A percentile compares a stretch with the other conserved stretches of the same genome.
phyloP scores from a whole-genome alignment of 2,329 filamentous ascomycete species.

The Cephalotrichum gorgonifer region DNA sequence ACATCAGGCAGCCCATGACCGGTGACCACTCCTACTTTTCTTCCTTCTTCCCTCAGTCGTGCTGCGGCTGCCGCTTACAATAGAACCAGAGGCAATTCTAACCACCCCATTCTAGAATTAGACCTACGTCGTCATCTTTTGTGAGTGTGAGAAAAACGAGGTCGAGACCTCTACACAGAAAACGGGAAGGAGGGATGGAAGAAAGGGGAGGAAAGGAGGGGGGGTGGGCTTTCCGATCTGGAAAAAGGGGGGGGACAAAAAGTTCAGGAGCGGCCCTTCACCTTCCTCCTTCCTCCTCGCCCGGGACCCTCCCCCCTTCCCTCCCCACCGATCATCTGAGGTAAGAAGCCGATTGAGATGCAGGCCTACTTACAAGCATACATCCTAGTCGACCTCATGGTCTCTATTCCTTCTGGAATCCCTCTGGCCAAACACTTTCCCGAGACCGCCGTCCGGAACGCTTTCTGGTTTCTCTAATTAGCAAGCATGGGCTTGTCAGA shows the following conservation, averaged over 20 bases:
- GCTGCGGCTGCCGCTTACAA: no score
- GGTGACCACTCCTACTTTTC: no score
- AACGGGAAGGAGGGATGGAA: background rate
- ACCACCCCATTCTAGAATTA: background rate
- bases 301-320: background rate
- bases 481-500: no score
- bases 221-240: background rate
- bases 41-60: no score
- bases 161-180: background rate
- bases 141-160: background rate
- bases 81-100: no score
- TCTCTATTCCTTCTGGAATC: background rate
- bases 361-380: conserved; percentile 1
- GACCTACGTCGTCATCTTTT: conserved; percentile 2
- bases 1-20: no score
- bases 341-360: conserved; percentile 2
- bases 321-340: conserved; percentile 3
- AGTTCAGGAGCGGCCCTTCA: background rate
- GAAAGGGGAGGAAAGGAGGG: background rate
- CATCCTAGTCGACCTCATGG: background rate
- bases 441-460: background rate
- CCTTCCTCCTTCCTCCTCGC: no score
- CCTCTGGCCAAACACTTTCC: background rate
- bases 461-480: background rate
- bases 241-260: background rate